These are phyloP conservation scores for Rhododendron williamsianum DNA, from an alignment of 148 eudicot species.

Conservation along the genomic window DNA sequence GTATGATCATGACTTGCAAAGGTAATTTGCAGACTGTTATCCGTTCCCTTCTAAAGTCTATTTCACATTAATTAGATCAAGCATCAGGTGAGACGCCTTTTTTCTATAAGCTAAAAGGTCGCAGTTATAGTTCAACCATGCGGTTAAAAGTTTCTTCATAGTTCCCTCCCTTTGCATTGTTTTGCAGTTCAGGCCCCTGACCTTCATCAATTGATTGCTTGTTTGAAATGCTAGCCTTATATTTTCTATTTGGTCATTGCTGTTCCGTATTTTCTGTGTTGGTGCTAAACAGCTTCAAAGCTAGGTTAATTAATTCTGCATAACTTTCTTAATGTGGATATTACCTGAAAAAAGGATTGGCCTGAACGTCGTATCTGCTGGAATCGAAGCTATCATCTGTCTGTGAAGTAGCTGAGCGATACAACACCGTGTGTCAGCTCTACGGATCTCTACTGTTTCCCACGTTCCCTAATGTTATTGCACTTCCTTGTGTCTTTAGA, in stretches of 20 bases:
- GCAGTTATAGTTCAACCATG: neutral
- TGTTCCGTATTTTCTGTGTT: neutral
- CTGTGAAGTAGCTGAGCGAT: neutral
- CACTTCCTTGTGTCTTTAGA: constrained; percentile 9
- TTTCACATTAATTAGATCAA: neutral
- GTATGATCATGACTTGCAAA: constrained; percentile 98
- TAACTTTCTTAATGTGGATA: neutral
- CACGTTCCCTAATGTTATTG: neutral
- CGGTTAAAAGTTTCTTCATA: neutral
- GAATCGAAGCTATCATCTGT: neutral
- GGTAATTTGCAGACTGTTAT: constrained; percentile 35
- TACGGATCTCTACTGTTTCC: neutral
- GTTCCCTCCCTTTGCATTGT: neutral
- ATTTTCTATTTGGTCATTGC: neutral
- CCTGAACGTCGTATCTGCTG: neutral
- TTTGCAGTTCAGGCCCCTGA: neutral
- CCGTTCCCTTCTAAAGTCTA: neutral
- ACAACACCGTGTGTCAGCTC: neutral
- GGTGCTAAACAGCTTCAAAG: neutral
- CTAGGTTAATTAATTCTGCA: neutral
- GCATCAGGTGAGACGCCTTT: neutral
- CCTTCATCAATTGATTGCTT: constrained; percentile 2
- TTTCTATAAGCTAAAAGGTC: neutral
- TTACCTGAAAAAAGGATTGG: neutral
- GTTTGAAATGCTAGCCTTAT: neutral